These are phyloP conservation scores for Sporisorium scitamineum DNA, from an alignment of 1,284 basidiomycete genomes.

Conservation along the genomic window DNA sequence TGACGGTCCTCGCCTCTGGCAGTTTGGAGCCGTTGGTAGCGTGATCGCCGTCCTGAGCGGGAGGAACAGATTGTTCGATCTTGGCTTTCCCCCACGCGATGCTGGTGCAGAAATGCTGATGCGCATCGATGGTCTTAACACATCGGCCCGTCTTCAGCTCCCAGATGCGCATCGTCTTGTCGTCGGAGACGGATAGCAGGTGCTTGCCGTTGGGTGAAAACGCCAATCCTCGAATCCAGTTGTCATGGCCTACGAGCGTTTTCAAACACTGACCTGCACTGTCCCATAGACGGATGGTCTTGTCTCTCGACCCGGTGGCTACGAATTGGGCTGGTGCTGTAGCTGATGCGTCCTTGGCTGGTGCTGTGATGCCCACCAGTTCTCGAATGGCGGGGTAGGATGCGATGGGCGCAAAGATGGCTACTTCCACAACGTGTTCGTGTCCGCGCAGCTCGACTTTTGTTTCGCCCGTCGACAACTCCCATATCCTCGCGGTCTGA, in stretches of 20 bases:
- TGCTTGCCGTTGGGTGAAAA: slow-evolving; percentile 76
- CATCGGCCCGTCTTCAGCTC: slow-evolving; percentile 84
- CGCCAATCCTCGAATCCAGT: slow-evolving; percentile 62
- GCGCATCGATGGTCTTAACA: slow-evolving; percentile 84
- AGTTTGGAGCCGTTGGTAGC: slow-evolving; percentile 13
- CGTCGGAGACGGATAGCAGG: slow-evolving; percentile 87
- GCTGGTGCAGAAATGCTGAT: slow-evolving; percentile 80
- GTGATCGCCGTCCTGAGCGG: slow-evolving; percentile 42
- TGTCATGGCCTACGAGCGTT: slow-evolving; percentile 71
- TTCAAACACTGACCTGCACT: slow-evolving; percentile 80
- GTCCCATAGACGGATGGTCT: slow-evolving; percentile 89
- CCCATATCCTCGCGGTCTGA: slow-evolving; percentile 86
- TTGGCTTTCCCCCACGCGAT: slow-evolving; percentile 66
- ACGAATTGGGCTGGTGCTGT: slow-evolving; percentile 74
- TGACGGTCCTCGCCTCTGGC: slow-evolving; percentile 54
- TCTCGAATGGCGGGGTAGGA: slow-evolving; percentile 83
- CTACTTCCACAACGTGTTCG: slow-evolving; percentile 86
- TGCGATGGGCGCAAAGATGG: slow-evolving; percentile 81
- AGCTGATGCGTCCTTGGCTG: slow-evolving; percentile 68
- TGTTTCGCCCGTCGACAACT: slow-evolving; percentile 79
- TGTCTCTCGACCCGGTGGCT: slow-evolving; percentile 86
- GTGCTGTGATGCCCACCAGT: slow-evolving; percentile 75
- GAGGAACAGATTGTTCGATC: slow-evolving; percentile 47
- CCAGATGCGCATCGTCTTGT: slow-evolving; percentile 90
- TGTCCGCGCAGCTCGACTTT: slow-evolving; percentile 88